Base-by-base conservation (phyloP, 192 early-diverging fungal species). In the Linnemannia exigua region DNA sequence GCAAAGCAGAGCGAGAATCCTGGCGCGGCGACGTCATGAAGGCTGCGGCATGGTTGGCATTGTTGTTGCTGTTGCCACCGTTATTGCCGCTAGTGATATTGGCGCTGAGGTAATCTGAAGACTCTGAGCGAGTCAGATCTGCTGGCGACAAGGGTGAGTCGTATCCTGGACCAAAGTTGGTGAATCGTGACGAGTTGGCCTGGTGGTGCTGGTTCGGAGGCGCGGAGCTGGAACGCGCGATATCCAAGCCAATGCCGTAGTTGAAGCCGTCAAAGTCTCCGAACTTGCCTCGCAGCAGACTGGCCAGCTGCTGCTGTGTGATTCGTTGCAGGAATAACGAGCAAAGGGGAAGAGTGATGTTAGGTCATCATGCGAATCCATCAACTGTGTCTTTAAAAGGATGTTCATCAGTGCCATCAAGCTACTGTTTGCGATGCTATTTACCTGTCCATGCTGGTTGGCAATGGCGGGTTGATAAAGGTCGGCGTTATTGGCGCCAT, bases 171-270 rank as follows among this genome's bases (percentile, higher is more conserved):
- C 89, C 74, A 74, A 80, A 80, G 58, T 73, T 66, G 51, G 71
- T 54, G 70, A 85, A 75, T 68, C 88, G 90, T 74, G 91, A 80
- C 44, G 61, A 48, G 14, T 74, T 63, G 51, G 71, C 9, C 61
- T 51, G 80, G 63, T 91, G 52, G 31, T 91, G 86, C 79, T 93
- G 93, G n/a, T 94, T 89, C 46, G 95, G 95, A 47, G 95, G 95
- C 9, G 95, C 95, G 74, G 92, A 93, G 74, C 84, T 94, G 25
- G 94, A 93, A 46, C 95, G 89, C 88, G 81, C 93, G 82, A 84
- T 91, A 47, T 87, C 84, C 36, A 69, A 82, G 70, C 51, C 85
- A 74, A 44, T 44, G 35, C 70, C 72, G 70, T 58, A 35, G 31
- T 61, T 75, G 19, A 84, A 73, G 76, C 77, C 67, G 54, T 82